Conservation (phyloP, 768 basidiomycete genomes). For the Lentinula guzmanii region DNA sequence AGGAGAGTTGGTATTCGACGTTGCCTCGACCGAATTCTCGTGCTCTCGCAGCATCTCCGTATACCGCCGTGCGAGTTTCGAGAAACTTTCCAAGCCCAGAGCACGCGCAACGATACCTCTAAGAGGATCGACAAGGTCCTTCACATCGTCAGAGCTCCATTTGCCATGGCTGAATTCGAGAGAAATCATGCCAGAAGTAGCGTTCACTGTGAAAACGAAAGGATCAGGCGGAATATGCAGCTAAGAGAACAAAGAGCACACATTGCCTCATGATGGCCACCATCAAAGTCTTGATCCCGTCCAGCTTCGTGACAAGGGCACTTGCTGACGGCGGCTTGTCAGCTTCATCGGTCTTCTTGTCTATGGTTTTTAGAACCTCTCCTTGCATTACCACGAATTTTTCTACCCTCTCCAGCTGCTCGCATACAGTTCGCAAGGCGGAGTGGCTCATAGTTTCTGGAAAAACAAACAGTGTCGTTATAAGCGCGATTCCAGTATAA, state of each 20-base stretch:
- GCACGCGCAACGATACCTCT: conserved; percentile 20
- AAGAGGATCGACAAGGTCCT: conserved; percentile 27
- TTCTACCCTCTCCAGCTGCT: conserved; percentile 22
- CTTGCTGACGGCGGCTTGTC: conserved; percentile 4
- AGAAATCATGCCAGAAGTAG: conserved; percentile 28
- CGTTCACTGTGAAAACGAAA: conserved; percentile 19
- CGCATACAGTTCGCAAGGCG: conserved; percentile 22
- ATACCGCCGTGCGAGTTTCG: conserved; percentile 16
- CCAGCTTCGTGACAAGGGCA: conserved; percentile 13
- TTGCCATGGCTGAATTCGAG: conserved; percentile 39
- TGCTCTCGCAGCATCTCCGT: conserved; percentile 5
- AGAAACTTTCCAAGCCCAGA: conserved; percentile 24
- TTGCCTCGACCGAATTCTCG: background rate
- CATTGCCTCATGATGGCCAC: conserved; percentile 21
- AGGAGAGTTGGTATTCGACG: background rate
- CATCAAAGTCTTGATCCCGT: conserved; percentile 13
- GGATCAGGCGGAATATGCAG: background rate
- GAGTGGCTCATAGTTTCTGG: conserved; percentile 45
- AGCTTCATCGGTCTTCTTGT: conserved; percentile 13
- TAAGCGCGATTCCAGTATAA: conserved; percentile 44
- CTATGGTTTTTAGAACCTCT: conserved; percentile 10
- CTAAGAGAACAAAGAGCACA: conserved; percentile 11
- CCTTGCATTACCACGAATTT: conserved; percentile 26
- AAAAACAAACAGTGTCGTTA: conserved; percentile 40
- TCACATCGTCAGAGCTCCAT: conserved; percentile 40